These are phyloP conservation scores for Solanum corneliomulleri DNA, from an alignment of 257 asterid genomes.

Conservation along the genomic window DNA sequence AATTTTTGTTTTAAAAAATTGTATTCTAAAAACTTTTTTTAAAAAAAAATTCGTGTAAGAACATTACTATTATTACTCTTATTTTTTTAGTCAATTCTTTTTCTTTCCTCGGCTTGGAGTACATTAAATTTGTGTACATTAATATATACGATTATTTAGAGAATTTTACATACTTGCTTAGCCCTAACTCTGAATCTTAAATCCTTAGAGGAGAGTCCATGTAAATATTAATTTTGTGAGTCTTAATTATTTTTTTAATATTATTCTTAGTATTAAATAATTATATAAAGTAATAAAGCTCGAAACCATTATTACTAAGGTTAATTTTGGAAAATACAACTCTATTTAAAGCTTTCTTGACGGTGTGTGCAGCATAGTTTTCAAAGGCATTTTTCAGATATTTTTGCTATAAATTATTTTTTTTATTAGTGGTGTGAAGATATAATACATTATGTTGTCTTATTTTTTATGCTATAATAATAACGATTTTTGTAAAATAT, in stretches of 20 bases:
- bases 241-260: not conserved
- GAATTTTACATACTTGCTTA: not conserved
- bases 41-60: not conserved
- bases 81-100: not conserved
- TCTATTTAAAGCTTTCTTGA: not conserved
- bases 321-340: not conserved
- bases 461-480: not conserved
- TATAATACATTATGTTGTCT: no score
- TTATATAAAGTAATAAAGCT: not conserved
- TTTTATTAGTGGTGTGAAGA: not conserved
- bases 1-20: not conserved
- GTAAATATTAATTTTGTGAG: not conserved
- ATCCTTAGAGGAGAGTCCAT: not conserved
- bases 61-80: not conserved
- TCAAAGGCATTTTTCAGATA: no score
- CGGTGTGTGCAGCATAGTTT: not conserved
- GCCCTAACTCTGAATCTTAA: not conserved
- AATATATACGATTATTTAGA: not conserved
- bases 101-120: not conserved
- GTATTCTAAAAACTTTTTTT: not conserved
- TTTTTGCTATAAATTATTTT: no score
- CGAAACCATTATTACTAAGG: not conserved
- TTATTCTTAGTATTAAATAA: not conserved
- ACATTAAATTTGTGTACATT: not conserved
- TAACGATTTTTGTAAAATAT: no score